phyloP scores from a whole-genome alignment of 208 protist genomes.

The Acanthamoeba castellanii region DNA sequence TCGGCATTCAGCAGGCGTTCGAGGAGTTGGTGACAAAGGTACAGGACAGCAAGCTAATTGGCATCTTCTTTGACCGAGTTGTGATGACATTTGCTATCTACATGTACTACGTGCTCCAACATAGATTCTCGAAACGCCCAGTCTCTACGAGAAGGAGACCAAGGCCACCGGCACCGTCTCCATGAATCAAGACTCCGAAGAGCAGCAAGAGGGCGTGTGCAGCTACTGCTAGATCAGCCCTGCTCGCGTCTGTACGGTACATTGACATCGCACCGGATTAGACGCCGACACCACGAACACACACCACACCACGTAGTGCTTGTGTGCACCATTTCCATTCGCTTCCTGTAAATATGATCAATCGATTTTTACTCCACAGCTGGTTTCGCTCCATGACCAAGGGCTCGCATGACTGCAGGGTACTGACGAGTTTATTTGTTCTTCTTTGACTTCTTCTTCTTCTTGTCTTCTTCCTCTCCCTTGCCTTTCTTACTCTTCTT shows the following conservation, averaged over 20 bases:
- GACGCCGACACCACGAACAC: too few species aligned
- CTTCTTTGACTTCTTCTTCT: not conserved
- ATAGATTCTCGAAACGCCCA: conserved; percentile 58
- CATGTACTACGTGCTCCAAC: not conserved
- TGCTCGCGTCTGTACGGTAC: not conserved
- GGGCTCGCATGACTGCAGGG: too few species aligned
- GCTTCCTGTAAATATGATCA: too few species aligned
- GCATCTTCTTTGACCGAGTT: too few species aligned
- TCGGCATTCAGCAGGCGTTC: conserved; percentile 67
- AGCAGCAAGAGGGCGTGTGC: conserved; percentile 28
- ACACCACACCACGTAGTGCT: too few species aligned
- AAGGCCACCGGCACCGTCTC: conserved; percentile 11
- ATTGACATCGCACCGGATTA: too few species aligned
- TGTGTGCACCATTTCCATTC: too few species aligned
- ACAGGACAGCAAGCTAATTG: not conserved
- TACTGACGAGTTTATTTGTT: not conserved
- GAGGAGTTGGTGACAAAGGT: conserved; percentile 63
- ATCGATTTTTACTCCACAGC: too few species aligned
- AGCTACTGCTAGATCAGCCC: conserved; percentile 42
- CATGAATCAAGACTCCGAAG: not conserved
- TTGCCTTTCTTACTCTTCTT: not conserved
- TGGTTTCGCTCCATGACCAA: too few species aligned
- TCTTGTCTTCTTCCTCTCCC: not conserved
- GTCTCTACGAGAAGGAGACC: conserved; percentile 37
- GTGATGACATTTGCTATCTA: too few species aligned